phyloP scores from a whole-genome alignment of 139 green algal species.

The Closterium sp. region DNA sequence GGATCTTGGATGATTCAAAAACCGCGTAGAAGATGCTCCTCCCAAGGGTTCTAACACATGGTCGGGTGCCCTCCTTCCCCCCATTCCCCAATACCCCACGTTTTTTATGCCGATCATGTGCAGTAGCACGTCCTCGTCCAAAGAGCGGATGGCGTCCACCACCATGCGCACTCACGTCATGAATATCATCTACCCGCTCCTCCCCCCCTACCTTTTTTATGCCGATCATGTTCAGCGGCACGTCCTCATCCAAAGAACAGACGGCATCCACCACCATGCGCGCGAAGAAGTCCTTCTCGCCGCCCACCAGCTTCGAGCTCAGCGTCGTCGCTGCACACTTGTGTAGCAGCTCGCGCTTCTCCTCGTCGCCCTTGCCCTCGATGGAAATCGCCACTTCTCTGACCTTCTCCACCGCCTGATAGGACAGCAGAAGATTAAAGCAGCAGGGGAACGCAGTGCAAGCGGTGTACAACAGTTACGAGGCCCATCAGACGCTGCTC shows the following conservation, averaged over 20 bases:
- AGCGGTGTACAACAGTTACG: too few species aligned
- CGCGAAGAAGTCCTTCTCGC: conserved; percentile 97
- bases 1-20: conserved; percentile 89
- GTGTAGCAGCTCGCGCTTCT: conserved; percentile 78
- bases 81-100: conserved; percentile 82
- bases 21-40: too few species aligned
- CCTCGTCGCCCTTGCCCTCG: conserved; percentile 66
- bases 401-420: conserved; percentile 68
- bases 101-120: conserved; percentile 96
- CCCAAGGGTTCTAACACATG: too few species aligned
- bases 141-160: conserved; percentile 59
- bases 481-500: too few species aligned
- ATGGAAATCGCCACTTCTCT: conserved; percentile 81
- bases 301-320: conserved; percentile 93
- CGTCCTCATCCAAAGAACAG: conserved; percentile 71
- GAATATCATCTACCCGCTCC: conserved; percentile 71
- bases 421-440: too few species aligned
- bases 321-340: conserved; percentile 96
- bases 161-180: conserved; percentile 61
- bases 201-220: conserved; percentile 88
- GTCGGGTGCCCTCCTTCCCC: too few species aligned
- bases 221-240: conserved; percentile 90
- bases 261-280: conserved; percentile 96
- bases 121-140: conserved; percentile 85
- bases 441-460: too few species aligned